Conservation (phyloP, 2,329 filamentous ascomycete species). For the Diaporthe longicolla region DNA sequence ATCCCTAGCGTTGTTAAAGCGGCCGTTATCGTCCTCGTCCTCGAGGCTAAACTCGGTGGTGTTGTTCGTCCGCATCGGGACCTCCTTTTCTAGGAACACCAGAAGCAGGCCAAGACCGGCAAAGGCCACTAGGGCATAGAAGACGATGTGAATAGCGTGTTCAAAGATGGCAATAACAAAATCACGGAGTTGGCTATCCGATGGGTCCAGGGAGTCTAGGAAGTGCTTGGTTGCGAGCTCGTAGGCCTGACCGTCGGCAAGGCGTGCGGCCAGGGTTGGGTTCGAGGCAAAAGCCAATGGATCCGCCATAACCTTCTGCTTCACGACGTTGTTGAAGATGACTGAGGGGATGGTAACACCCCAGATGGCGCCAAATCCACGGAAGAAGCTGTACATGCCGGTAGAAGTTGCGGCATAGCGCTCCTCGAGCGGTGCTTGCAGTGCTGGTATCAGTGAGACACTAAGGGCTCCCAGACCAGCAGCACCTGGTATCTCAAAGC, state of each 20-base stretch:
- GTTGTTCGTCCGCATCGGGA: background rate
- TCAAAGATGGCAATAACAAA: background rate
- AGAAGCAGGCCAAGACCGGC: background rate
- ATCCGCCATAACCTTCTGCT: background rate
- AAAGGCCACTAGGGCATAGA: background rate
- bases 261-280: background rate
- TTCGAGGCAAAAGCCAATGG: background rate
- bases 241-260: conserved; percentile 1
- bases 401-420: background rate
- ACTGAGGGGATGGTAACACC: background rate
- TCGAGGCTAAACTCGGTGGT: background rate
- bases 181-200: background rate
- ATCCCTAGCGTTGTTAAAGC: background rate
- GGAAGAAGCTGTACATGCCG: background rate
- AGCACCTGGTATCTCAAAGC: background rate
- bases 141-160: background rate
- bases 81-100: background rate
- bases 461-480: background rate
- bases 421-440: background rate
- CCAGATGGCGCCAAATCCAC: background rate
- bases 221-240: background rate
- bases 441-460: background rate
- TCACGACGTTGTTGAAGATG: background rate
- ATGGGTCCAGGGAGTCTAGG: background rate
- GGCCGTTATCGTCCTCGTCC: background rate